Percentiles rank a stretch among this genome's conserved stretches.
phyloP scores from a whole-genome alignment of 139 green algal genomes.

The Dunaliella primolecta region DNA sequence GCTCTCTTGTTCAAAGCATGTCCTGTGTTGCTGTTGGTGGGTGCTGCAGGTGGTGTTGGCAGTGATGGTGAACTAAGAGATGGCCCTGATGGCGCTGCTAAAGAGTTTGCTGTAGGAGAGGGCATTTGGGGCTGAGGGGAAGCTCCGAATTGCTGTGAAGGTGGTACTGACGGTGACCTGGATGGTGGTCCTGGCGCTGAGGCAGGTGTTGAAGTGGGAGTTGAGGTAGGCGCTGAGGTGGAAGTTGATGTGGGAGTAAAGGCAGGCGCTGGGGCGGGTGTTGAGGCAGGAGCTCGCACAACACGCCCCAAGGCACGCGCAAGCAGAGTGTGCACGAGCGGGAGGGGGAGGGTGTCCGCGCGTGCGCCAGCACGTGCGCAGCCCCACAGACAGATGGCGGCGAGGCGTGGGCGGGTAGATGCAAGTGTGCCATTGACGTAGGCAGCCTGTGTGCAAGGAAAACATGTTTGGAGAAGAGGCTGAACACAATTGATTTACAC shows the following conservation, averaged over 20 bases:
- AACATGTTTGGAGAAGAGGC: no score
- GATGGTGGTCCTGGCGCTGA: not conserved
- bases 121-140: not conserved
- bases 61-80: not conserved
- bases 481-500: no score
- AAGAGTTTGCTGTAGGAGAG: not conserved
- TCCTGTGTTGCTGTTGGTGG: not conserved
- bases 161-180: not conserved
- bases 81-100: not conserved
- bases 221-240: conserved; percentile 11
- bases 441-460: not conserved
- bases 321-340: not conserved
- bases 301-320: not conserved
- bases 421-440: not conserved
- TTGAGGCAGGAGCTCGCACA: not conserved
- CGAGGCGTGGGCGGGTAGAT: not conserved
- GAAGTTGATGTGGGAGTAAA: not conserved
- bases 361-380: no score
- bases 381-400: not conserved
- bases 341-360: not conserved
- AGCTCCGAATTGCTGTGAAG: not conserved
- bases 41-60: conserved; percentile 2
- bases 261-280: not conserved
- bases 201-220: not conserved
- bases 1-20: not conserved